Evolutionary conservation across 257 asterid genomes (phyloP).

Genomic region (Jasminum sambac): DNA sequence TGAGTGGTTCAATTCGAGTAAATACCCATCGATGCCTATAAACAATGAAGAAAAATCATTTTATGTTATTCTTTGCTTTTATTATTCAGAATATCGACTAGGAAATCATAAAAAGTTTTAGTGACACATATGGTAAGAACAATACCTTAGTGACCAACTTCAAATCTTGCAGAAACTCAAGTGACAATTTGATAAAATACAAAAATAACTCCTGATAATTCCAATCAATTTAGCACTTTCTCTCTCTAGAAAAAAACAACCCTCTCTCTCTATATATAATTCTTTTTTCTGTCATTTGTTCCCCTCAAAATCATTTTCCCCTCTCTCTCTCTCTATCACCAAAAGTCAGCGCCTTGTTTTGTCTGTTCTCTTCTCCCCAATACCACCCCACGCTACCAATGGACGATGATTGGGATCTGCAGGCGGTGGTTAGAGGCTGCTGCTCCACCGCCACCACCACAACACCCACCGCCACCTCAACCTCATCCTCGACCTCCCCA

Average conservation of each 20-base stretch:
- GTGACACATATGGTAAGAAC: no score
- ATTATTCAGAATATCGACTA: no score
- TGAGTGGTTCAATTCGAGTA: no score
- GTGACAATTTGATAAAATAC: neutral
- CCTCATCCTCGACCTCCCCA: constrained; percentile 4
- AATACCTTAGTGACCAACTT: neutral
- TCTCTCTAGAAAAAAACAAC: constrained; percentile 5
- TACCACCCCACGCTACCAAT: constrained; percentile 12
- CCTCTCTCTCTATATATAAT: constrained; percentile 25
- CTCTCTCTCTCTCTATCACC: constrained; percentile 3
- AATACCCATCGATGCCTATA: no score
- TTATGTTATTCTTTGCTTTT: no score
- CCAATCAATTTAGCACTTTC: constrained; percentile 4
- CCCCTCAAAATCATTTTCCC: constrained; percentile 1
- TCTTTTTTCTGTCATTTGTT: constrained; percentile 17
- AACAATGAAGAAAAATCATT: no score
- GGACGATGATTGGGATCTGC: constrained; percentile 41
- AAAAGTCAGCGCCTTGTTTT: constrained; percentile 74
- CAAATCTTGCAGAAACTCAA: neutral
- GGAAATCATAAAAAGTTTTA: no score
- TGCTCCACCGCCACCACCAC: constrained; percentile 4
- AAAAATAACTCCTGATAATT: neutral
- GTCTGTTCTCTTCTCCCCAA: constrained; percentile 25
- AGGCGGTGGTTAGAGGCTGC: constrained; percentile 44
- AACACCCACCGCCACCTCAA: constrained; percentile 16